Evolutionary conservation across 352 stramenopile species (phyloP).

Genomic region (Peronospora destructor): DNA sequence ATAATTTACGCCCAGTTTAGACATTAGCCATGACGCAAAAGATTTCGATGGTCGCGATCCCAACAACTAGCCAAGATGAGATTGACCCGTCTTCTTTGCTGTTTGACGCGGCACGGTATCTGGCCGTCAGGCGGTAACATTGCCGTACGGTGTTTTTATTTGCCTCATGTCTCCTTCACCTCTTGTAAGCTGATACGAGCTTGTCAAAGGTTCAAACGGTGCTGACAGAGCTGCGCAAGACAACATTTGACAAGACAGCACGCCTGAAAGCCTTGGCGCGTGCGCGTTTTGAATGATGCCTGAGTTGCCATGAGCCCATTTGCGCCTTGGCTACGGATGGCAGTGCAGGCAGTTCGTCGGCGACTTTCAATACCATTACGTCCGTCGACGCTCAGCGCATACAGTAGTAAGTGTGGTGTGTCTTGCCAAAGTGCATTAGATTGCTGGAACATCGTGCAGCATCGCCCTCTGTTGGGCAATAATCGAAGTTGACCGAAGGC

Average conservation of each 20-base stretch:
- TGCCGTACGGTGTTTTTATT: neutral
- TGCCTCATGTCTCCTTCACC: neutral
- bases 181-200: conserved; percentile 39
- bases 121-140: conserved; percentile 28
- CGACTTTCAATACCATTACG: conserved; percentile 31
- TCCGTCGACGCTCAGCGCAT: conserved; percentile 62
- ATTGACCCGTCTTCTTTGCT: conserved; percentile 50
- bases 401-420: conserved; percentile 50
- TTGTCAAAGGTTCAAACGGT: conserved; percentile 53
- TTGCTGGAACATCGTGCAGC: conserved; percentile 46
- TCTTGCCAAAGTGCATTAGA: conserved; percentile 43
- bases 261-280: conserved; percentile 78
- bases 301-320: conserved; percentile 77
- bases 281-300: conserved; percentile 77
- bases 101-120: conserved; percentile 58
- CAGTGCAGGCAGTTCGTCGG: conserved; percentile 20
- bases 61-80: conserved; percentile 9
- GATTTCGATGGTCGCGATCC: too few species aligned
- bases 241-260: conserved; percentile 76
- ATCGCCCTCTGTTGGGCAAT: conserved; percentile 35
- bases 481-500: too few species aligned
- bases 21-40: conserved; percentile 3
- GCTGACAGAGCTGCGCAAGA: conserved; percentile 61
- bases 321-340: conserved; percentile 55
- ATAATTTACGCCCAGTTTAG: conserved; percentile 8